Base-by-base conservation (phyloP, 768 basidiomycete species). In the Suillus clintonianus region DNA sequence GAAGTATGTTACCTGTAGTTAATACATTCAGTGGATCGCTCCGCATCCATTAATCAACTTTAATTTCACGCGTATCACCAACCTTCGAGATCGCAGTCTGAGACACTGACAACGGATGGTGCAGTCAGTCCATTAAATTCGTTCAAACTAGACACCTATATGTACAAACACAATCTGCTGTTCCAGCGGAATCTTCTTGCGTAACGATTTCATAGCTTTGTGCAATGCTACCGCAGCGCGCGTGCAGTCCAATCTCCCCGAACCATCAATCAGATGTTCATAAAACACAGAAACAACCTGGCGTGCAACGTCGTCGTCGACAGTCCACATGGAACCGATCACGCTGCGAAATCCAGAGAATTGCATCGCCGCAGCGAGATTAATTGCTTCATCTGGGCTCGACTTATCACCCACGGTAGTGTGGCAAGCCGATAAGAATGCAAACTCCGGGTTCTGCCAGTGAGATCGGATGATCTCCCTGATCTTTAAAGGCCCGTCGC, bases 401-500 rank as follows among this genome's bases (percentile, higher is more conserved):
- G 48, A 48, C 19, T 34, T 41, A 36, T 70, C 48, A 19, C 69
- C 69, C n/a, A 62, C 64, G 14, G 70, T 70, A 17, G 70, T 70
- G 47, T 71, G 64, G 47, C 70, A 71, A 8, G 70, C 70, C 30
- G 70, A 71, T 42, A 70, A 66, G 43, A 71, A 69, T 5, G 68
- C 70, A 41, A 71, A 61, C 43, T 67, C 58, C 2, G 66, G 59
- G 24, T 43, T 56, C 24, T 9, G 36, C 57, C 34, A 4, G 42
- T 47, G n/a, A 70, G 62, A n/a, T 53, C 61, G n/a, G 27, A 65
- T 61, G 24, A 71, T 61, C 39, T 63, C 60, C 32, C n/a, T 24
- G 24, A 61, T 43, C 15, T 5, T 36, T 9, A 59, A 37, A 37
- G 41, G 41, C 24, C 63, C 63, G 32, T 71, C 66, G 42, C 65